Conservation (phyloP, 345 rosid species). For the Salix suchowensis region DNA sequence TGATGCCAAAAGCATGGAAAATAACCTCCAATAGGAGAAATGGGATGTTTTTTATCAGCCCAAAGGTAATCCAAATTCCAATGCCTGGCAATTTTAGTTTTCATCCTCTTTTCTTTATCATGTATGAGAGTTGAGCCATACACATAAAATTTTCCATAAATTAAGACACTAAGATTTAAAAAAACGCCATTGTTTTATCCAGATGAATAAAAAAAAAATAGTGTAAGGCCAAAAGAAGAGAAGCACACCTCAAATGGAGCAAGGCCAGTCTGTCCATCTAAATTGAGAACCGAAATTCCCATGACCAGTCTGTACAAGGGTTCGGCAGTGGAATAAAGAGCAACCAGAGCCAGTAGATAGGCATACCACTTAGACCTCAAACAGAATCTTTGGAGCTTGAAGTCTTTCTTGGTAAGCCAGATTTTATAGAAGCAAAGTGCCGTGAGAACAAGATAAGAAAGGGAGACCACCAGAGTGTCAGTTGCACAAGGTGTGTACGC, state of each 20-base stretch:
- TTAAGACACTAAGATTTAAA: not conserved
- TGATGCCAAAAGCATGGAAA: too few relatives aligned
- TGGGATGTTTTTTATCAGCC: too few relatives aligned
- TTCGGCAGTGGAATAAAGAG: conserved; percentile 67
- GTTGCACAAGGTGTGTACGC: conserved; percentile 93
- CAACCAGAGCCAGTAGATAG: conserved; percentile 62
- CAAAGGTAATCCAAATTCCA: too few relatives aligned
- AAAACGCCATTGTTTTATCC: not conserved
- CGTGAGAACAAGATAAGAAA: conserved; percentile 64
- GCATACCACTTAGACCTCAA: conserved; percentile 72
- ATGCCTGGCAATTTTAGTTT: too few relatives aligned
- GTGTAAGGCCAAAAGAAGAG: not conserved
- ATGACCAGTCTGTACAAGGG: conserved; percentile 84
- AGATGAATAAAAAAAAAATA: not conserved
- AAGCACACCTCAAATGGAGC: conserved; percentile 85
- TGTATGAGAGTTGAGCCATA: too few relatives aligned
- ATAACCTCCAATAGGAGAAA: too few relatives aligned
- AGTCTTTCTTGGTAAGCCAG: conserved; percentile 70
- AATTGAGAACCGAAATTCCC: conserved; percentile 74
- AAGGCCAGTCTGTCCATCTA: conserved; percentile 67
- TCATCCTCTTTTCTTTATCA: too few relatives aligned
- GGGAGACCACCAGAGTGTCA: conserved; percentile 59
- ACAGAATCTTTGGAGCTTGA: conserved; percentile 55
- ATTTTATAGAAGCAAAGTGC: conserved; percentile 66
- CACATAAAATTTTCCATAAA: too few relatives aligned